Percentiles rank a stretch among this genome's conserved stretches.
Evolutionary conservation across 495 filamentous ascomycete species (phyloP).

Genomic region (Hypoxylon subgilvum): DNA sequence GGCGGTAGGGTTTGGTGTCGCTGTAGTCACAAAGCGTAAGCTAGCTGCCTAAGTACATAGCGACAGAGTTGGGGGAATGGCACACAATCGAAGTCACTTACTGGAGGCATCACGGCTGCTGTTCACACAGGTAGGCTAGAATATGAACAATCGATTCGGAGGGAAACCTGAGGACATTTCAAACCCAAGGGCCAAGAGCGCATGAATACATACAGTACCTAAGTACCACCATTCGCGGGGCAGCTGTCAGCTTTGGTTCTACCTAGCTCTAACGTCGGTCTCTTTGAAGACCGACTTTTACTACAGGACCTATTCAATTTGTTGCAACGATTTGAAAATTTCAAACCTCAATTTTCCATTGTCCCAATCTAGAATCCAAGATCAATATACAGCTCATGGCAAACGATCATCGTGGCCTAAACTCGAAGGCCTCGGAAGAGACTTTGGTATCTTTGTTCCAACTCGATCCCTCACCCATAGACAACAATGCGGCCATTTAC

Average conservation of each 20-base stretch:
- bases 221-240: no score
- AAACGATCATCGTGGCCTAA: conserved; percentile 30
- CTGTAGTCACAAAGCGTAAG: conserved; percentile 28
- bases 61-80: background rate
- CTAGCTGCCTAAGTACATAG: no score
- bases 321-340: no score
- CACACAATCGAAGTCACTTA: conserved; percentile 2
- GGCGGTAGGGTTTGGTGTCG: conserved; percentile 59
- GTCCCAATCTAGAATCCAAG: no score
- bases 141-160: no score
- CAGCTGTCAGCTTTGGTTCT: background rate
- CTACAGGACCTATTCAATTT: no score
- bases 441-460: conserved; percentile 72
- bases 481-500: conserved; percentile 61
- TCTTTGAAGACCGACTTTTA: no score
- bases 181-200: no score
- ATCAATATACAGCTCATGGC: conserved; percentile 36
- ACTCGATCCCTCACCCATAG: conserved; percentile 82
- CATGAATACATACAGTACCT: no score
- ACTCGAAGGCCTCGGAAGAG: conserved; percentile 51
- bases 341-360: no score
- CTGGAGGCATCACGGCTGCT: conserved; percentile 46
- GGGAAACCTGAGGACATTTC: no score
- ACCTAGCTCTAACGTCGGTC: conserved; percentile 5
- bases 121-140: background rate